These are phyloP conservation scores for Acer negundo DNA, from an alignment of 345 rosid genomes.

Conservation along the genomic window DNA sequence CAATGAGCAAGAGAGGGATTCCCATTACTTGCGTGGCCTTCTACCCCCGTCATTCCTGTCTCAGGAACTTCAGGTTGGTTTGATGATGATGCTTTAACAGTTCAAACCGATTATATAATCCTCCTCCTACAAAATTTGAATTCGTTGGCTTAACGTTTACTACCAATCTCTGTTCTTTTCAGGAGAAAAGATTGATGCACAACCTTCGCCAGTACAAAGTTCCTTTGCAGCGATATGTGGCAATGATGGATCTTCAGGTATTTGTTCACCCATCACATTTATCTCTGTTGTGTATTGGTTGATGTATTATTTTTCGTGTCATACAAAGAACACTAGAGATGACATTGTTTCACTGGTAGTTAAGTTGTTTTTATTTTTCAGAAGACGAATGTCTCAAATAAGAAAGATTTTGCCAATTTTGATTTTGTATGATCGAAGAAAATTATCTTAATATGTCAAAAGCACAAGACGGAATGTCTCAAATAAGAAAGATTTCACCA, in stretches of 20 bases:
- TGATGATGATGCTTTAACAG: background rate
- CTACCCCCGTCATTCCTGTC: constrained; percentile 69
- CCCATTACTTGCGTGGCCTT: constrained; percentile 91
- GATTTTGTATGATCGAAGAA: background rate
- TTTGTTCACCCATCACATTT: background rate
- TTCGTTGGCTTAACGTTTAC: constrained; percentile 9
- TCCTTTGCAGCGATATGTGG: constrained; percentile 87
- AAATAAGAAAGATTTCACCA: background rate
- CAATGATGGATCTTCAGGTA: constrained; percentile 98
- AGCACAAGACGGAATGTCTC: background rate
- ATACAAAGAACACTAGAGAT: background rate
- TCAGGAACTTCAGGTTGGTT: constrained; percentile 84
- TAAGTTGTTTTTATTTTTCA: background rate
- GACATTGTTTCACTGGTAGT: background rate
- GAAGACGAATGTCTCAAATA: background rate
- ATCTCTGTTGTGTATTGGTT: background rate
- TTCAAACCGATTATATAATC: background rate
- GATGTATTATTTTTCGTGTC: background rate
- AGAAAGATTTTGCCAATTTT: background rate
- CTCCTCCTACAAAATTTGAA: background rate
- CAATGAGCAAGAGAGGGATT: constrained; percentile 82
- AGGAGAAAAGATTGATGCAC: constrained; percentile 78
- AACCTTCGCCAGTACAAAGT: constrained; percentile 79
- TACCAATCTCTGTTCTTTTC: constrained; percentile 19
- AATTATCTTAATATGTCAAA: no score